Evolutionary conservation across 2,329 filamentous ascomycete genomes (phyloP), one percentile per base, ranked within the genome.

Genomic region (Penicillium italicum): DNA sequence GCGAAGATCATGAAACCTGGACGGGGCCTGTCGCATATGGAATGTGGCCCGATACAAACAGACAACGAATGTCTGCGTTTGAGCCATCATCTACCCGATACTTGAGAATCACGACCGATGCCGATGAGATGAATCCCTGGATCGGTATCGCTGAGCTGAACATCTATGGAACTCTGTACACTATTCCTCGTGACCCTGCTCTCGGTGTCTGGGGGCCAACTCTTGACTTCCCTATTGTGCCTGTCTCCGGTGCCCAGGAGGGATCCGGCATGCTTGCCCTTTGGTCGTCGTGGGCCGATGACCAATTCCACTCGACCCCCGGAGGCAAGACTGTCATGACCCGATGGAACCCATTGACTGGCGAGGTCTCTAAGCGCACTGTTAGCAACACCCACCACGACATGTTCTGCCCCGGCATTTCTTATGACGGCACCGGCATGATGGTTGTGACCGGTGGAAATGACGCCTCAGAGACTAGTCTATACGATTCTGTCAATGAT

Each of bases 371-470:
- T 34, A 64, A 56, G 20, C 56, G 50, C 20, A 55, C 28, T 31
- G 58, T 70, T 7, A 46, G 28, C 38, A 52, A 69, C 20, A 69
- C 62, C 8, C 34, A 65, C 5, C 69, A 70, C 18, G 67, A 70
- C 46, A 69, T 69, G 66, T 69, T 63, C 50, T 63, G 61, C 40
- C 51, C 82, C 0, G 82, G 81, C 2, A 80, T 84, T 48, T 79
- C 76, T 8, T 67, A 79, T 12, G 77, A 80, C 53, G 74, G 74
- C 16, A 69, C 76, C 8, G 82, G 81, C 0, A 71, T 74, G 9
- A 74, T 83, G 8, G 63, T 85, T 2, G 77, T 86, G 7, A 80
- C 78, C 0, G 83, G 84, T 6, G 83, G 83, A 1, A 76, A 77
- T 24, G 74, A 78, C 52, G 77, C 78, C 7, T 65, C 71, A 6